Percentiles rank a stretch among this genome's conserved stretches.
Evolutionary conservation across 164 flowering plant genomes (phyloP).

Genomic region (Akebia trifoliata): DNA sequence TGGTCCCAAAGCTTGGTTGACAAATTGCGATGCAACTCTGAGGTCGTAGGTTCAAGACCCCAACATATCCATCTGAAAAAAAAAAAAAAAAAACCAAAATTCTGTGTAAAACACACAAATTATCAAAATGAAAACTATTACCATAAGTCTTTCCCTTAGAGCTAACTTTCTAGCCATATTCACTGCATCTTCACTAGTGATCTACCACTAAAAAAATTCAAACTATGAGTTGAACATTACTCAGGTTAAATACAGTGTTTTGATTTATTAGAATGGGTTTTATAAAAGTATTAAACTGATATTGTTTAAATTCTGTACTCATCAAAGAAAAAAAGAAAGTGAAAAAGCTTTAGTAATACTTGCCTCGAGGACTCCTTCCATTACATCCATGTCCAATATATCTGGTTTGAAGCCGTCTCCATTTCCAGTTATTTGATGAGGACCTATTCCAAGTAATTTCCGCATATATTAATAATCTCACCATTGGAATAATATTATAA

Average conservation of each 20-base stretch:
- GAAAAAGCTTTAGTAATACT: slow-evolving; percentile 1
- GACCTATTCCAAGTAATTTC: slow-evolving; percentile 61
- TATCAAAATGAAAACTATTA: too few relatives aligned
- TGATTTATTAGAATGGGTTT: background rate
- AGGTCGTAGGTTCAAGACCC: too few relatives aligned
- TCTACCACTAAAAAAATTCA: slow-evolving; percentile 30
- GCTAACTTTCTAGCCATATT: slow-evolving; percentile 92
- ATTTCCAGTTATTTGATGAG: slow-evolving; percentile 86
- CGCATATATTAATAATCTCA: background rate
- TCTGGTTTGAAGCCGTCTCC: slow-evolving; percentile 97
- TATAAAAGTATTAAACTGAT: background rate
- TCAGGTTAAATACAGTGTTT: background rate
- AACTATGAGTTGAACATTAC: background rate
- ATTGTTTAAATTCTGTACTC: too few relatives aligned
- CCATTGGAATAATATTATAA: background rate
- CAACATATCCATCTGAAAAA: too few relatives aligned
- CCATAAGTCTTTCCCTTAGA: slow-evolving; percentile 89
- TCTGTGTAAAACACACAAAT: too few relatives aligned
- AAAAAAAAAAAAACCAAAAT: too few relatives aligned
- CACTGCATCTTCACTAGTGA: slow-evolving; percentile 86
- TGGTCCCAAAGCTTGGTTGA: too few relatives aligned
- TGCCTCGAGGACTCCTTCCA: slow-evolving; percentile 90
- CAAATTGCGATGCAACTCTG: too few relatives aligned
- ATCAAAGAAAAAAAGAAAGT: background rate
- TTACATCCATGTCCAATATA: slow-evolving; percentile 92